Evolutionary conservation across 352 stramenopile genomes (phyloP), one percentile per base, ranked within the genome.

Genomic region (Pilasporangium apinafurcum): DNA sequence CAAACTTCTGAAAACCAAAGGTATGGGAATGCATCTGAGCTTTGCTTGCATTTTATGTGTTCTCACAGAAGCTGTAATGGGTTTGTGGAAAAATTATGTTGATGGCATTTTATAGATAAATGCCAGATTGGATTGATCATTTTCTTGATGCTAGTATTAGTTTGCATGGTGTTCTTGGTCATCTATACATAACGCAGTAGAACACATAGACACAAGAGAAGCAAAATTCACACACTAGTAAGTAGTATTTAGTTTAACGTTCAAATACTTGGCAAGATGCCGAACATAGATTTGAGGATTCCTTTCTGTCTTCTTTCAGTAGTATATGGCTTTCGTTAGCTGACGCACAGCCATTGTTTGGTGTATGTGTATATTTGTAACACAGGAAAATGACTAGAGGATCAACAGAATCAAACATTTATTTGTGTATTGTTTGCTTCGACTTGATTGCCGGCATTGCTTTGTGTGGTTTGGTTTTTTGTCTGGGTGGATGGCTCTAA

Each of bases 1-100:
- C 50, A 67, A 70, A 20, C 48, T 91, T 22, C 56, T 91, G 5
- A 87, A 88, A 52, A 91, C 78, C 14, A 91, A 90, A 86, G 77
- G 76, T 88, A 59, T 8, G 12, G 2, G 7, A 8, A 13, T 36
- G 18, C 21, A n/a, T 33, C 12, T 22, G 37, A 9, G 21, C 25
- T 13, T 21, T 17, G 16, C n/a, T 12, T 33, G 21, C 2, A 20
- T 44, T 10, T 13, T 5, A 17, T 6, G 17, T 4, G 8, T 26
- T 34, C 31, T 30, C n/a, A n/a, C n/a, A n/a, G n/a, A n/a, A 32
- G 17, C 29, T 40, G 25, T 41, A n/a, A 35, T 30, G 1, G 5
- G 12, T 3, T 13, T 25, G 10, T 21, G 5, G 8, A n/a, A n/a
- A n/a, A n/a, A n/a, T 9, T 38, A 34, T 33, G 6, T 27, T 53